Evolutionary conservation across 2,329 filamentous ascomycete genomes (phyloP).

Genomic region (Paracorniculantispora psalliotae): DNA sequence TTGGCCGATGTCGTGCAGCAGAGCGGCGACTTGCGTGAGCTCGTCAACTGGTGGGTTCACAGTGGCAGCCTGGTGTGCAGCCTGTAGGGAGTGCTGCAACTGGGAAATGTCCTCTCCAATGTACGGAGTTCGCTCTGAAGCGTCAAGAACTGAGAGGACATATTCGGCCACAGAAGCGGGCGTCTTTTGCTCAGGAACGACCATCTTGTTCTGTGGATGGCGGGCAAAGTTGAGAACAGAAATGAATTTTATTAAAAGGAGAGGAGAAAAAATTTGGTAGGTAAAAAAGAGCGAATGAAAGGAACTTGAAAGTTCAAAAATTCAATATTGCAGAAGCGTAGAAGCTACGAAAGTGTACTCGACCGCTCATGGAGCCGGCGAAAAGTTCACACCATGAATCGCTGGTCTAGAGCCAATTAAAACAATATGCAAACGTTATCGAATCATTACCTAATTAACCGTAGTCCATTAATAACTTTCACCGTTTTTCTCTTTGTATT

Average conservation of each 20-base stretch:
- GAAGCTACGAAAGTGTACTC: not conserved
- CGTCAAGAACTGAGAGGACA: conserved; percentile 14
- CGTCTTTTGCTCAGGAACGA: conserved; percentile 8
- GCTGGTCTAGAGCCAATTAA: no score
- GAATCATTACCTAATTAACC: no score
- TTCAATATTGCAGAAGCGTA: no score
- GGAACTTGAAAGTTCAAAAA: no score
- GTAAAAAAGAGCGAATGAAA: no score
- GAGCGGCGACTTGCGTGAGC: conserved; percentile 18
- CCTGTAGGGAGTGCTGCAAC: conserved; percentile 18
- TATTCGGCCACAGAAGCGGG: conserved; percentile 15
- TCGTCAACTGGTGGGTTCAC: conserved; percentile 17
- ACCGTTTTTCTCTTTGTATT: no score
- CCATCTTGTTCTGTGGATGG: not conserved
- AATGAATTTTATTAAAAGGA: not conserved
- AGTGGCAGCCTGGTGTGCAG: conserved; percentile 15
- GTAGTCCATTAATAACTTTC: no score
- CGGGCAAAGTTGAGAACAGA: no score
- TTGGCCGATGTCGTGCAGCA: conserved; percentile 19
- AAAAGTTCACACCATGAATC: no score
- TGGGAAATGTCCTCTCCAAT: conserved; percentile 20
- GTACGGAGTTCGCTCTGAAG: conserved; percentile 15
- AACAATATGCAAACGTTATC: no score
- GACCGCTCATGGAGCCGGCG: no score
- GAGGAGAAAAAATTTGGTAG: not conserved